Base-by-base conservation (phyloP, 2,329 filamentous ascomycete species). In the Fusarium nygamai region DNA sequence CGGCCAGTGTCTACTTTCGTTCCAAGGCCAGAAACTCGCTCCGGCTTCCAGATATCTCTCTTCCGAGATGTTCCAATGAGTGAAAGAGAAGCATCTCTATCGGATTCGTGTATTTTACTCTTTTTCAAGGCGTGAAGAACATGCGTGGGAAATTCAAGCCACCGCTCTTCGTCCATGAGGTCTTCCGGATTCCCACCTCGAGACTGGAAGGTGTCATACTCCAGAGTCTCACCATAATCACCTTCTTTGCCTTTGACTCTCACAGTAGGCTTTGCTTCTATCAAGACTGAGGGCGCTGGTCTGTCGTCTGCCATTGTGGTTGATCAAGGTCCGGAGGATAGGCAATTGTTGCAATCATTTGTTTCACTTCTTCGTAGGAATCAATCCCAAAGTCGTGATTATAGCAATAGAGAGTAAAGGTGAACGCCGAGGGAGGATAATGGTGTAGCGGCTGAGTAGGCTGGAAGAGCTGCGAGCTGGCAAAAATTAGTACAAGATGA, bases 251-350 rank as follows among this genome's bases (percentile, higher is more conserved):
- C 20, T 10, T 46, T 65, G 8, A 63, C 5, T 10, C 62, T 43
- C 3, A 65, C 38, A 1, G 58, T 34, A 3, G 44, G 46, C 2
- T 24, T 36, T 3, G 43, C 54, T 12, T 27, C 1, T 29, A 6
- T 0, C 0, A 38, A 1, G 16, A 4, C 19, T 1, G 29, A 13
- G 8, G 1, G 12, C 5, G 2, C 6, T 0, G 11, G 20, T 1
- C 17, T 2, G 7, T 13, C 17, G 8, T 0, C 12, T 5, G 41
- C 22, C 61, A 63, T 59, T 0, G 17, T 47, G 4, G 5, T 11
- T 16, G 8, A 16, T 44, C 7, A 46, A 19, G 20, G 4, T 29
- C 27, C 7, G 16, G 8, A 8, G 22, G 22, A 2, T 3, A 33
- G 8, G 14, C 8, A 33, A n/a, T 50, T 14, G 27, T 8, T 29